Evolutionary conservation across 495 filamentous ascomycete species (phyloP), one percentile per base, ranked within the genome.

Genomic region (Recurvomyces mirabilis): DNA sequence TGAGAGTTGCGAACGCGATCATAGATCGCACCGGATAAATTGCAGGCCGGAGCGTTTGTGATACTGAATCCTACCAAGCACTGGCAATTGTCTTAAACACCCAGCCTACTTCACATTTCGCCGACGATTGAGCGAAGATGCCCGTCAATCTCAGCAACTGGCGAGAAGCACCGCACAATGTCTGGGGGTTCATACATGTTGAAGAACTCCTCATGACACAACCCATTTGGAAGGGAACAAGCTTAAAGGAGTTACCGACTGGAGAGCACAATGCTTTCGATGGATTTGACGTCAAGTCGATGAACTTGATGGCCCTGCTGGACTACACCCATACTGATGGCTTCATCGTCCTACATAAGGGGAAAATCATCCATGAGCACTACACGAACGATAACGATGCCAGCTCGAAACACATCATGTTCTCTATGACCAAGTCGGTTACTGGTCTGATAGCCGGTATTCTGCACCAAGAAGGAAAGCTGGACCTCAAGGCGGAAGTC

Each of bases 381-480:
- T 51, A 45, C 29, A 33, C 6, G 21, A 31, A 38, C 30, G 39
- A 18, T 15, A 51, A 51, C 29, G 22, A 12, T 1, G 41, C 5
- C 5, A 11, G 22, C 6, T 34, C 41, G 6, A 44, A 31, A 15
- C 47, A 51, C 24, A 51, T 51, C 19, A 3, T 51, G 4, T 41
- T 51, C 36, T 51, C 47, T 3, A 44, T 51, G 40, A 38, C 47
- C 3, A 51, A 51, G 23, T 51, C 47, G 4, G 22, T 51, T 12
- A 51, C 41, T 12, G 47, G 47, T 6, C 38, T 51, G 22, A 23
- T 51, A 5, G 18, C 38, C 7, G 47, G 47, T 11, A 51, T 51
- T 13, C 35, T 51, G 6, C 1, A 40, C n/a, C 12, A 23, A 2
- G 21, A 39, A 25, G 47, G 47, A 4, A 24, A 31, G 20, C 7